Evolutionary conservation across 805 yeast genomes (phyloP), one percentile per base, ranked within the genome.

Genomic region (Deakozyma indianensis): DNA sequence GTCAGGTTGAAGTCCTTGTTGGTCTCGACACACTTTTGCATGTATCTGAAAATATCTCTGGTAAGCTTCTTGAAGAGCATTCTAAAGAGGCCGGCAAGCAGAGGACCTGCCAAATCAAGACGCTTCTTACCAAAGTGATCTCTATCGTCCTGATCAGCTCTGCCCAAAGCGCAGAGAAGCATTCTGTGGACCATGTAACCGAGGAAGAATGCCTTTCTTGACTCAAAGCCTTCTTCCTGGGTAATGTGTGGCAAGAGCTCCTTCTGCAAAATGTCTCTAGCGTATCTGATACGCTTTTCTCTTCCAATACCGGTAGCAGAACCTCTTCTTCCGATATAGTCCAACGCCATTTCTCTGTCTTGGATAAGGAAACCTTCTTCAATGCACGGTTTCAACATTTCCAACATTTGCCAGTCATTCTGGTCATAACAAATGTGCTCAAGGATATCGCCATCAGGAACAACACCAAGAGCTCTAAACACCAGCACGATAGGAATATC

Each of bases 71-170:
- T 83, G 74, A 92, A 92, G 50, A 92, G 71, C 60, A 90, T 80
- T 65, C 97, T 77, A 80, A 92, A 92, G 64, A 92, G 77, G 64
- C 85, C 86, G 50, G 97, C 97, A 60, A 92, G 74, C 62, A 92
- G 71, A 27, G 99, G 98, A 58, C 99, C 99, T 43, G 98, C 98
- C 65, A 92, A 77, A 71, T 92, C 99, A 64, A 92, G 77, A 69
- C 99, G 80, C 69, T 92, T 92, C 66, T 88, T 92, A 64, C 99
- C 99, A 65, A 92, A 92, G 68, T 92, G 99, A 70, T 92, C 99
- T 75, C 98, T 86, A 68, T 92, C 99, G 65, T 92, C 99, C 50
- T 92, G 94, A 63, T 90, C 97, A 55, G 88, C 86, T 72, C 99
- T 82, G 62, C 88, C 98, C 54, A 92, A 72, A 23, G 98, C 97